phyloP scores from a whole-genome alignment of 495 filamentous ascomycete species.

The Penicillium taxi region DNA sequence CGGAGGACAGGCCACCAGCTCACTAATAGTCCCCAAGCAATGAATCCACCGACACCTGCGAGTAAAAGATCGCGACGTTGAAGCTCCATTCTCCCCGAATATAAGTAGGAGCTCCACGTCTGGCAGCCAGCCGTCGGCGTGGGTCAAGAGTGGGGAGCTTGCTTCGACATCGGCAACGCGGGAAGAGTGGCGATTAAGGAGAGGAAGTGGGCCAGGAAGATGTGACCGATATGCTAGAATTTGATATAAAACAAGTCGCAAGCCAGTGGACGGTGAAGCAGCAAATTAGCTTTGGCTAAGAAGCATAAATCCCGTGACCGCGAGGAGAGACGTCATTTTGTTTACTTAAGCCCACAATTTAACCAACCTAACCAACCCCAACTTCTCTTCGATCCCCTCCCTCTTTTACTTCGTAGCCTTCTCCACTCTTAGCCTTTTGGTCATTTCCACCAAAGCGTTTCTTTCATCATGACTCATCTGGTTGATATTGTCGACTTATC shows the following conservation, averaged over 20 bases:
- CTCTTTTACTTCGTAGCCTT: constrained; percentile 5
- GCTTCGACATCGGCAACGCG: constrained; percentile 7
- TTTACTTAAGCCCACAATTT: constrained; percentile 22
- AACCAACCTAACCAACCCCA: constrained; percentile 1
- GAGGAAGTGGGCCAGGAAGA: neutral
- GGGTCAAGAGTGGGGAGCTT: constrained; percentile 16
- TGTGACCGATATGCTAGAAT: too few relatives aligned
- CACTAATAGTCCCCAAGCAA: constrained; percentile 77
- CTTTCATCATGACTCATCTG: constrained; percentile 28
- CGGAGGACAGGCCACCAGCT: constrained; percentile 73
- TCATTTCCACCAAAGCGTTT: neutral
- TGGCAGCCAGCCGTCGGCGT: constrained; percentile 27
- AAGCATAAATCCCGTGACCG: constrained; percentile 5
- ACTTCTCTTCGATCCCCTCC: constrained; percentile 3
- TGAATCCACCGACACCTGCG: constrained; percentile 60
- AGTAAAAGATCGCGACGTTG: constrained; percentile 65
- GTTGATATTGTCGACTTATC: constrained; percentile 40
- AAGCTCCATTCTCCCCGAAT: constrained; percentile 61
- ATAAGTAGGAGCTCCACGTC: constrained; percentile 16
- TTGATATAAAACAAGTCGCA: too few relatives aligned
- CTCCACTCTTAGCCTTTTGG: too few relatives aligned
- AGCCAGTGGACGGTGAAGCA: too few relatives aligned
- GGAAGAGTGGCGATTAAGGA: neutral
- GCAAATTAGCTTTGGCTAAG: too few relatives aligned
- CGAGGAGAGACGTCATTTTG: constrained; percentile 19